Evolutionary conservation across 345 rosid species (phyloP).

Genomic region (Eucalyptus fibrosa): DNA sequence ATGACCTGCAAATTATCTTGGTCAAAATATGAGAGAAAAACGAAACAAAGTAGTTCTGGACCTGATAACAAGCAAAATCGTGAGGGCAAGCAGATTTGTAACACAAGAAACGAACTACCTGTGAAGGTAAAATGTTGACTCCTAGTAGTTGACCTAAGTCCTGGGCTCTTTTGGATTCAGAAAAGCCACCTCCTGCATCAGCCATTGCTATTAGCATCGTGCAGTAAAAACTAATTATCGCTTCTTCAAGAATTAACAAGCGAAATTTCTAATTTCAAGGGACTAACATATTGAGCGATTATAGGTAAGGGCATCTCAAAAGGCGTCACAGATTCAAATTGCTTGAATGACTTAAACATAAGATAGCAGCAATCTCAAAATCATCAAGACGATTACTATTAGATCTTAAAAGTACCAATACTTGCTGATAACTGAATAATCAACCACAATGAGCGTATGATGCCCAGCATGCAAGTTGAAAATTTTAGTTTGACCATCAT

Average conservation of each 20-base stretch:
- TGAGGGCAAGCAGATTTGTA: background rate
- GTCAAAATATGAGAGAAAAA: background rate
- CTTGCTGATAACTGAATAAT: background rate
- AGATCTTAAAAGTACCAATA: background rate
- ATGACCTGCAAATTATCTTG: conserved; percentile 36
- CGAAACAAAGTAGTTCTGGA: background rate
- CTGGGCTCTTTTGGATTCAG: conserved; percentile 61
- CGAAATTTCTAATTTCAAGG: background rate
- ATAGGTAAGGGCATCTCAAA: background rate
- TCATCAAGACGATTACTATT: background rate
- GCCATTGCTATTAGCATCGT: background rate
- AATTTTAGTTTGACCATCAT: background rate
- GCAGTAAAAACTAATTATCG: background rate
- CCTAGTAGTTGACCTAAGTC: conserved; percentile 55
- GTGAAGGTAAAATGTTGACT: conserved; percentile 42
- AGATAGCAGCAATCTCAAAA: background rate
- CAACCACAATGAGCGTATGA: background rate
- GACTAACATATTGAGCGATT: background rate
- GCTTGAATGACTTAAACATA: background rate
- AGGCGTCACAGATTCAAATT: background rate
- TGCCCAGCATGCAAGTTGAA: background rate
- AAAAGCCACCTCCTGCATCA: conserved; percentile 65
- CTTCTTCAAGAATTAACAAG: background rate
- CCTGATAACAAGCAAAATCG: background rate
- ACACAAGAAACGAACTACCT: conserved; percentile 16